Conservation (phyloP, 176 grass and related monocot species). For the Thinopyrum elongatum region DNA sequence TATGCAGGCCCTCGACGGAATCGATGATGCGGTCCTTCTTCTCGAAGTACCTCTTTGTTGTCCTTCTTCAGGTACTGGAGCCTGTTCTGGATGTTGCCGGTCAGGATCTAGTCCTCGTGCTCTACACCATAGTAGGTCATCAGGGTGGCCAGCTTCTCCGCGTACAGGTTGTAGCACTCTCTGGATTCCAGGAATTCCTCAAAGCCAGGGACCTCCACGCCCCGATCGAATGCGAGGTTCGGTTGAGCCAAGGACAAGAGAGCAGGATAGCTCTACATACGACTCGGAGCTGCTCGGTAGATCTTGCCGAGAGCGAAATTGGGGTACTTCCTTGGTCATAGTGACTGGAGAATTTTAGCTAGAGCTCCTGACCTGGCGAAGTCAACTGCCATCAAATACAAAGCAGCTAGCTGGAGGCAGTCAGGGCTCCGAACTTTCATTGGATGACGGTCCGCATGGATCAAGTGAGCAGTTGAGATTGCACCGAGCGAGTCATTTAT, state of each 20-base stretch:
- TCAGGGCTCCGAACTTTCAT: conserved; percentile 65
- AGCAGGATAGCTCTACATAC: conserved; percentile 21
- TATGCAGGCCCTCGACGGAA: conserved; percentile 51
- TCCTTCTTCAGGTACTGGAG: too few species aligned
- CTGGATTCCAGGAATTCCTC: conserved; percentile 49
- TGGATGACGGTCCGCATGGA: conserved; percentile 63
- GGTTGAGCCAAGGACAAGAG: background rate
- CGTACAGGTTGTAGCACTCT: conserved; percentile 55
- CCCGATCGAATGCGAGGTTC: conserved; percentile 36
- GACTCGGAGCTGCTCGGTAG: conserved; percentile 37
- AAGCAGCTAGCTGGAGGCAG: conserved; percentile 68
- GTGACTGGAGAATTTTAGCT: conserved; percentile 59
- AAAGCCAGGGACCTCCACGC: conserved; percentile 62
- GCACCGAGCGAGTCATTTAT: conserved; percentile 64
- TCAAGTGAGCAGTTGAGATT: conserved; percentile 78
- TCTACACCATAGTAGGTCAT: conserved; percentile 66
- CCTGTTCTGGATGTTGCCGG: too few species aligned
- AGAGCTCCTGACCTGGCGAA: conserved; percentile 84
- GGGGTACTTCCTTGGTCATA: conserved; percentile 72
- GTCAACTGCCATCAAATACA: conserved; percentile 88
- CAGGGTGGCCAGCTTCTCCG: conserved; percentile 61
- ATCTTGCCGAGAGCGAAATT: conserved; percentile 87
- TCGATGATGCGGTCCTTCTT: conserved; percentile 87
- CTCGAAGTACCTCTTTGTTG: conserved; percentile 77
- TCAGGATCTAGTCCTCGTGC: conserved; percentile 86